These are phyloP conservation scores for Akanthomyces uredinophilus DNA, from an alignment of 2,329 filamentous ascomycete species.

Conservation along the genomic window DNA sequence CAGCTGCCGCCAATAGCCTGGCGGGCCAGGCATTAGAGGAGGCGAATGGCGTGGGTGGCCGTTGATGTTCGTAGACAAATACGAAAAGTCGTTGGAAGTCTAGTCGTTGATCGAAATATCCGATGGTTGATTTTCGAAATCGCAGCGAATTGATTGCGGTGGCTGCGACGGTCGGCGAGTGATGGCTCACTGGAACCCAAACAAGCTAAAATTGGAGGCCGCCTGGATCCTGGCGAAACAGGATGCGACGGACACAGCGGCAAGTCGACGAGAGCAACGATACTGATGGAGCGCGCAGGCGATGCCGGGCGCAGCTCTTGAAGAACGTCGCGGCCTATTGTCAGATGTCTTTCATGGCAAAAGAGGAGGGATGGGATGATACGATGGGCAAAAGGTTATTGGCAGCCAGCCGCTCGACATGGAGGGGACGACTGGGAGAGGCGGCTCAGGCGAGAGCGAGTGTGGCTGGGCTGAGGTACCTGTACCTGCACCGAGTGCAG, in stretches of 20 bases:
- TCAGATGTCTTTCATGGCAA: conserved; percentile 5
- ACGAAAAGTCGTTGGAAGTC: background rate
- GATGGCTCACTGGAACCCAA: background rate
- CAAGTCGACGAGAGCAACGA: background rate
- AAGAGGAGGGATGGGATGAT: background rate
- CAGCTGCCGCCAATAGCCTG: conserved; percentile 7
- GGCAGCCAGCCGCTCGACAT: background rate
- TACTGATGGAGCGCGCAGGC: background rate
- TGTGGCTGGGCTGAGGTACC: background rate
- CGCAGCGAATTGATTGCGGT: background rate
- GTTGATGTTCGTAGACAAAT: background rate
- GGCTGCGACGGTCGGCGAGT: background rate
- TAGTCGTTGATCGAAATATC: background rate
- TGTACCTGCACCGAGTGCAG: background rate
- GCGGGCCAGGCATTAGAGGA: conserved; percentile 1
- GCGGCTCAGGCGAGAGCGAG: background rate
- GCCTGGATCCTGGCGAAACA: background rate
- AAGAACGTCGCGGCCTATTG: background rate
- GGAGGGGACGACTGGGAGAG: background rate
- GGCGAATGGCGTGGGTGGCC: background rate
- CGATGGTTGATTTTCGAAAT: background rate
- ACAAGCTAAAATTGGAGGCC: conserved; percentile 12
- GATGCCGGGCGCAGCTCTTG: conserved; percentile 3
- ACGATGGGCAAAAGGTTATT: background rate
- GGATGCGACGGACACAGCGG: background rate